Evolutionary conservation across 306 rosid species (phyloP).

Genomic region (Quercus parvula): DNA sequence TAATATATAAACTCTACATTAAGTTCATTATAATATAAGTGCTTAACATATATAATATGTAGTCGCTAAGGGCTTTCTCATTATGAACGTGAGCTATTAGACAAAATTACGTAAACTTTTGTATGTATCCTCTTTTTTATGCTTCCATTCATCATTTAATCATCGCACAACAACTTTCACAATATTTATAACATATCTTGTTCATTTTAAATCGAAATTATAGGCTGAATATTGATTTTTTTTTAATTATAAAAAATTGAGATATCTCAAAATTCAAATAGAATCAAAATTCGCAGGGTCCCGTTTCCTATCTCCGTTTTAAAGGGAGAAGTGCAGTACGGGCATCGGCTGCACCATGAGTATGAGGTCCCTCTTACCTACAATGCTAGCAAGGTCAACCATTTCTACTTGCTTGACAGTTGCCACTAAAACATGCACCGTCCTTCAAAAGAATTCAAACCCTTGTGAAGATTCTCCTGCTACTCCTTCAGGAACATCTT

Average conservation of each 20-base stretch:
- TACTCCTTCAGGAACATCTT: not conserved
- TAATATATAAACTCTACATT: no score
- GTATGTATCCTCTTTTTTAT: no score
- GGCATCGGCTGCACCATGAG: slow-evolving; percentile 11
- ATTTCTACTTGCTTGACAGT: slow-evolving; percentile 3
- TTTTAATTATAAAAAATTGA: no score
- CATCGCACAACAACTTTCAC: no score
- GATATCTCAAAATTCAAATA: not conserved
- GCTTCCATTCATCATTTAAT: no score
- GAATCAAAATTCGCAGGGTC: not conserved
- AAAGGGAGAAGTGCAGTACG: slow-evolving; percentile 5
- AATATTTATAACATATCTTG: no score
- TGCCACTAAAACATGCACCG: not conserved
- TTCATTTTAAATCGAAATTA: no score
- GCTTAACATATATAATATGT: no score
- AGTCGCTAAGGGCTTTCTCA: rapidly evolving
- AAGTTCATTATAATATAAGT: no score
- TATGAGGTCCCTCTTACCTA: slow-evolving; percentile 18
- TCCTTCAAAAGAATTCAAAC: not conserved
- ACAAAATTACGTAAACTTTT: no score
- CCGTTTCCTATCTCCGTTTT: not conserved
- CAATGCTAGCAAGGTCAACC: slow-evolving; percentile 34
- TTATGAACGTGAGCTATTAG: rapidly evolving
- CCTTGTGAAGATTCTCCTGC: not conserved
- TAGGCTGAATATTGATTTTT: no score